A percentile compares a stretch with the other conserved stretches of the same genome.
Evolutionary conservation across 2,329 filamentous ascomycete species (phyloP).

Genomic region (Fusarium nelsonii): DNA sequence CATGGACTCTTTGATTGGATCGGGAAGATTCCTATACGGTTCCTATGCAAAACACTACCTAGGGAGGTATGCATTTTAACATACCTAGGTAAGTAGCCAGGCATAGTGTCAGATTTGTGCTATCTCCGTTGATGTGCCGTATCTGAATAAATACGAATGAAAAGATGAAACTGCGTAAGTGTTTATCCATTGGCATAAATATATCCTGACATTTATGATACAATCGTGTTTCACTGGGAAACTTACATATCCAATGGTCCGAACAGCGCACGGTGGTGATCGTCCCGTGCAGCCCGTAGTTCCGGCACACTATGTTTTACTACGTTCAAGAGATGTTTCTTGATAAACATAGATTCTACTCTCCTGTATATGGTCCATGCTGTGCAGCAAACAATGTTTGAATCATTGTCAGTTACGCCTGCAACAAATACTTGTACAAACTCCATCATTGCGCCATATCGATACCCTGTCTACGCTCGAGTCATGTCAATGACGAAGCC

Average conservation of each 20-base stretch:
- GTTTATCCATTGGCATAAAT: background rate
- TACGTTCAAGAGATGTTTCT: slow-evolving; percentile 8
- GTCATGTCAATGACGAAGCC: slow-evolving; percentile 5
- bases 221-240: background rate
- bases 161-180: background rate
- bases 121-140: too few relatives aligned
- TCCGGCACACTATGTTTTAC: slow-evolving; percentile 8
- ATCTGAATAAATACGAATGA: too few relatives aligned
- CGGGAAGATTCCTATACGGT: background rate
- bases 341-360: background rate
- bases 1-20: background rate
- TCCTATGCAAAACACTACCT: slow-evolving; percentile 6
- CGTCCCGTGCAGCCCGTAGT: background rate
- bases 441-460: background rate
- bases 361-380: slow-evolving; percentile 3
- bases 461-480: background rate
- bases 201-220: background rate
- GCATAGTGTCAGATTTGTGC: slow-evolving; percentile 1
- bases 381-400: slow-evolving; percentile 13
- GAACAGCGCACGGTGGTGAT: slow-evolving; percentile 7
- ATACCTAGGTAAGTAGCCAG: background rate
- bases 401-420: slow-evolving; percentile 2
- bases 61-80: background rate
- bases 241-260: background rate
- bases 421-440: slow-evolving; percentile 8